These are phyloP conservation scores for Acanthamoeba royreba DNA, from an alignment of 208 protist genomes.

Conservation along the genomic window DNA sequence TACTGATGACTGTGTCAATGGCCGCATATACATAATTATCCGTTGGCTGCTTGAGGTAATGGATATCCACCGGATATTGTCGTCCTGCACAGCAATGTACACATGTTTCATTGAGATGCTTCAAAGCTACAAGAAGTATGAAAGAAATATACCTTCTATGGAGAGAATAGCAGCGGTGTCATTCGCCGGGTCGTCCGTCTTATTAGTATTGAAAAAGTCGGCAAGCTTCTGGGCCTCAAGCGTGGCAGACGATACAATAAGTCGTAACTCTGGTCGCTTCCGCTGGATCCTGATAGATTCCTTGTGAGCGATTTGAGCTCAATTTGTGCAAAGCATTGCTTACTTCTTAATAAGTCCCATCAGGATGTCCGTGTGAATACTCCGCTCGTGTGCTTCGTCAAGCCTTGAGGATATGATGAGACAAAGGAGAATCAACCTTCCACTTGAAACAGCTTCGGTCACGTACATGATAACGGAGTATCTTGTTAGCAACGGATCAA, in stretches of 20 bases:
- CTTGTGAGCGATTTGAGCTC: background rate
- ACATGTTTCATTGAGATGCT: background rate
- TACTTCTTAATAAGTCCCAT: slow-evolving; percentile 89
- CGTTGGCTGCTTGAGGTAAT: slow-evolving; percentile 55
- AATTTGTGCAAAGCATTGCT: background rate
- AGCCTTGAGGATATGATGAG: slow-evolving; percentile 53
- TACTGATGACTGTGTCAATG: slow-evolving; percentile 59
- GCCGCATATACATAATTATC: slow-evolving; percentile 65
- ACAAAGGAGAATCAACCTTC: background rate
- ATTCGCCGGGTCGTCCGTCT: background rate
- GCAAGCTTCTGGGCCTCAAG: slow-evolving; percentile 88
- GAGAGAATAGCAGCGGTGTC: slow-evolving; percentile 61
- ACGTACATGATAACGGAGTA: slow-evolving; percentile 73
- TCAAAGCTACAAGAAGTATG: background rate
- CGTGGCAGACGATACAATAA: slow-evolving; percentile 92
- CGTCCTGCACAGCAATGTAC: slow-evolving; percentile 72
- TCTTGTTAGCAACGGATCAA: slow-evolving; percentile 75
- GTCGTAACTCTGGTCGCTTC: slow-evolving; percentile 82
- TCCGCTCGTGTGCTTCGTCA: slow-evolving; percentile 97
- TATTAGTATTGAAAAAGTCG: slow-evolving; percentile 85
- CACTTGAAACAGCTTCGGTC: background rate
- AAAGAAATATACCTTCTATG: slow-evolving; percentile 55
- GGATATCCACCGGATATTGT: slow-evolving; percentile 72
- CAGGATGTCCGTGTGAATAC: slow-evolving; percentile 85
- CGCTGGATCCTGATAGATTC: slow-evolving; percentile 50